A percentile compares a stretch with the other conserved stretches of the same genome.
phyloP scores from a whole-genome alignment of 768 basidiomycete species.

The Leccinum imitatum region DNA sequence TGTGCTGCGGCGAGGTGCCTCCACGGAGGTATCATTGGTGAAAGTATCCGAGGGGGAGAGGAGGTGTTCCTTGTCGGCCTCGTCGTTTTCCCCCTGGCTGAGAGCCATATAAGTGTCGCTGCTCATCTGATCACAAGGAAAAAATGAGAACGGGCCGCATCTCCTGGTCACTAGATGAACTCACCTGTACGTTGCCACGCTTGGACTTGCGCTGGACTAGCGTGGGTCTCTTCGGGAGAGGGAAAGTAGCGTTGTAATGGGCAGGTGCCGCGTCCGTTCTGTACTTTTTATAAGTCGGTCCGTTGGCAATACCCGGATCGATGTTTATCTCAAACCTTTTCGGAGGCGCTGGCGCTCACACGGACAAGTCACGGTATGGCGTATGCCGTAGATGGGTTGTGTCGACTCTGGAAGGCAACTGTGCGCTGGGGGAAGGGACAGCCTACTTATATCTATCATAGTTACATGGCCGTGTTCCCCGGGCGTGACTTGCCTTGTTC shows the following conservation, averaged over 20 bases:
- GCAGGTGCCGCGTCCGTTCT: background rate
- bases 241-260: background rate
- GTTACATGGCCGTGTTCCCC: background rate
- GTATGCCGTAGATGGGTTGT: background rate
- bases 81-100: slow-evolving; percentile 10
- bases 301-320: background rate
- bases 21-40: slow-evolving; percentile 1
- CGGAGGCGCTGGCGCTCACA: background rate
- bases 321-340: background rate
- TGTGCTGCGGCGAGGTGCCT: slow-evolving; percentile 1
- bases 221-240: background rate
- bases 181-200: background rate
- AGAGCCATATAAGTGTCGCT: slow-evolving; percentile 12
- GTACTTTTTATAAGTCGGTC: slow-evolving; percentile 6
- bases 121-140: slow-evolving; percentile 17
- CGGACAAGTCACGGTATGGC: background rate
- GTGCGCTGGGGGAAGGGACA: background rate
- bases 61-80: slow-evolving; percentile 18
- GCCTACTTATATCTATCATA: background rate
- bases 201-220: background rate
- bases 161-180: background rate
- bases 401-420: background rate
- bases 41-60: slow-evolving; percentile 8
- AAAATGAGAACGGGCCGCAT: background rate
- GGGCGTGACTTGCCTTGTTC: background rate